Percentiles rank a stretch among this genome's conserved stretches.
phyloP scores from a whole-genome alignment of 2,329 filamentous ascomycete genomes.

The Neonectria faginata region DNA sequence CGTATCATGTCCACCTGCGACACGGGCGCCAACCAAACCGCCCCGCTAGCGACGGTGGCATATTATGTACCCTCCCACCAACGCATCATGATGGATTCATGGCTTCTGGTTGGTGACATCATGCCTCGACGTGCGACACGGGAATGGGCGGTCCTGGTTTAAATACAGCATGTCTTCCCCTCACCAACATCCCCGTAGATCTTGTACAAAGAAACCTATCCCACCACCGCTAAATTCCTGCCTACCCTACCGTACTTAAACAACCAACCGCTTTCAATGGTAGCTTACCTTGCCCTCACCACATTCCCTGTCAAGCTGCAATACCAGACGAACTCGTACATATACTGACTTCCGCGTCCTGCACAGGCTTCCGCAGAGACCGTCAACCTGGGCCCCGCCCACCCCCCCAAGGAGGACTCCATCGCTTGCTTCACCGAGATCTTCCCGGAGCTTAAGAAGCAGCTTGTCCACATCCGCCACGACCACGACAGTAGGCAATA shows the following conservation, averaged over 20 bases:
- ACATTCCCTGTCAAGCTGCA: background rate
- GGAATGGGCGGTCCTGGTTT: background rate
- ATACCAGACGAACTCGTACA: background rate
- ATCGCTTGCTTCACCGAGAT: slow-evolving; percentile 62
- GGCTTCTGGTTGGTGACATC: slow-evolving; percentile 16
- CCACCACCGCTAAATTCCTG: background rate
- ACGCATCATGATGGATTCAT: background rate
- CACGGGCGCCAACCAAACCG: slow-evolving; percentile 13
- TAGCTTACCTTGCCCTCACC: slow-evolving; percentile 5
- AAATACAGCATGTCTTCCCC: slow-evolving; percentile 9
- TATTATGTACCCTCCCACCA: background rate
- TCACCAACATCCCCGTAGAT: background rate
- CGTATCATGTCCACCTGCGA: background rate
- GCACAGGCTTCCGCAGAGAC: slow-evolving; percentile 64
- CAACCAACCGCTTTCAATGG: slow-evolving; percentile 33
- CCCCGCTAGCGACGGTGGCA: background rate
- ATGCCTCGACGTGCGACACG: slow-evolving; percentile 12
- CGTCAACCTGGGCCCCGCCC: slow-evolving; percentile 60
- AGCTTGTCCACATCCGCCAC: slow-evolving; percentile 62
- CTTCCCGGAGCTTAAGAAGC: slow-evolving; percentile 63
- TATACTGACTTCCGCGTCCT: slow-evolving; percentile 12
- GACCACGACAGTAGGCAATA: slow-evolving; percentile 56
- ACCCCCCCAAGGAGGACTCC: slow-evolving; percentile 62
- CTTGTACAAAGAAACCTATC: slow-evolving; percentile 2
- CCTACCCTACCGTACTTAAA: background rate